Percentiles rank a stretch among this genome's conserved stretches.
These are phyloP conservation scores for Tolypocladium cylindrosporum DNA, from an alignment of 2,329 filamentous ascomycete genomes.

Conservation along the genomic window DNA sequence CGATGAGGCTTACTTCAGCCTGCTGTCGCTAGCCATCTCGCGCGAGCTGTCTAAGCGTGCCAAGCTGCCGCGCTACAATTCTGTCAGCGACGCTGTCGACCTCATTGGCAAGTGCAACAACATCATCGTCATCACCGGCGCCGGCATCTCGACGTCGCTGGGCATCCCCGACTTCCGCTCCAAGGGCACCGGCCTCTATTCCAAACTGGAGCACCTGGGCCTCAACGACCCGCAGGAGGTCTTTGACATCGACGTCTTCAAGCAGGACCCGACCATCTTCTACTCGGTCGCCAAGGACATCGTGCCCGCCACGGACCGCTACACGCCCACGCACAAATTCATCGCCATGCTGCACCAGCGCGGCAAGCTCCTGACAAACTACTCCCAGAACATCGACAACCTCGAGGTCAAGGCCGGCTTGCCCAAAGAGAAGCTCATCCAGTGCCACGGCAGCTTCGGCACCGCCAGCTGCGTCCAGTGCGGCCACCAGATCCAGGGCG, in stretches of 20 bases:
- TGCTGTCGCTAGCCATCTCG: conserved; percentile 68
- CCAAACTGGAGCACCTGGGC: conserved; percentile 69
- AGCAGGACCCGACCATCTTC: conserved; percentile 78
- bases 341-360: conserved; percentile 82
- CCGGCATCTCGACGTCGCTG: conserved; percentile 91
- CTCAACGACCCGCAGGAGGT: conserved; percentile 83
- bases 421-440: conserved; percentile 68
- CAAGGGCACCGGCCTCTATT: conserved; percentile 84
- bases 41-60: conserved; percentile 73
- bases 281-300: conserved; percentile 89
- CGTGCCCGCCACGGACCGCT: conserved; percentile 67
- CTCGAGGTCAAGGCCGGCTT: conserved; percentile 84
- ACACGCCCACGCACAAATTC: conserved; percentile 88
- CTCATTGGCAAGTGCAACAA: conserved; percentile 67
- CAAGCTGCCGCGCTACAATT: conserved; percentile 73
- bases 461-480: conserved; percentile 85
- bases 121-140: conserved; percentile 89
- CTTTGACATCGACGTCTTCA: conserved; percentile 84
- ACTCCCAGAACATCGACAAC: conserved; percentile 98
- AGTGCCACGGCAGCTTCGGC: conserved; percentile 94
- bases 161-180: conserved; percentile 97
- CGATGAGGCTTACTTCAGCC: conserved; percentile 64
- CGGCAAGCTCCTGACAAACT: conserved; percentile 87
- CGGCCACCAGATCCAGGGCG: conserved; percentile 60
- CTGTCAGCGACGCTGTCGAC: conserved; percentile 74